Evolutionary conservation across 208 protist genomes (phyloP).

Genomic region (Leishmania gerbilli): DNA sequence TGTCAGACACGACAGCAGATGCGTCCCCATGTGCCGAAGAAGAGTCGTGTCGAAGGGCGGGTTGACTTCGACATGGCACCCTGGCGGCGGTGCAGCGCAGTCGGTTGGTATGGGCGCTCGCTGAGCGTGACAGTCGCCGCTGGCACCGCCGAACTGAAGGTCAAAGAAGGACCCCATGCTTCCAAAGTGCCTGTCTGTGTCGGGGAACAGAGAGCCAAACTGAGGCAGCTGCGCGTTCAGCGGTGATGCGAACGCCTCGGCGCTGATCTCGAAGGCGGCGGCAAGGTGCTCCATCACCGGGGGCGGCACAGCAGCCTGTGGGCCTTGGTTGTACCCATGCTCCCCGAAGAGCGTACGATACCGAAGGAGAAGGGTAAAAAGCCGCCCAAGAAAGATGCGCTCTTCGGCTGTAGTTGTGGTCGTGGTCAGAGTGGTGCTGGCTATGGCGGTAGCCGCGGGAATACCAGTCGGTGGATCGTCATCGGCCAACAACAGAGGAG

Average conservation of each 20-base stretch:
- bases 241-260: conserved; percentile 89
- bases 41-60: conserved; percentile 84
- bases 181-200: conserved; percentile 85
- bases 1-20: conserved; percentile 33
- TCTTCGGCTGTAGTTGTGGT: background rate
- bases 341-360: conserved; percentile 61
- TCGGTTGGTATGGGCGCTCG: background rate
- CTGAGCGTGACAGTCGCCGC: background rate
- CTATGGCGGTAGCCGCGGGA: background rate
- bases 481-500: background rate
- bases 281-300: conserved; percentile 48
- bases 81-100: background rate
- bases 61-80: conserved; percentile 72
- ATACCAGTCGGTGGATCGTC: background rate
- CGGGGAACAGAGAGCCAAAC: conserved; percentile 85
- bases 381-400: conserved; percentile 37
- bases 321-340: conserved; percentile 70
- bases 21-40: conserved; percentile 51
- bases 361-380: conserved; percentile 58
- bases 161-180: conserved; percentile 87
- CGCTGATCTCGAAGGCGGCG: conserved; percentile 44
- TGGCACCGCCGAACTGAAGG: conserved; percentile 41
- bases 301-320: conserved; percentile 68
- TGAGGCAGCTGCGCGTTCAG: conserved; percentile 75
- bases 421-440: background rate